These are phyloP conservation scores for Candida ortonii DNA, from an alignment of 805 yeast species.

Conservation along the genomic window DNA sequence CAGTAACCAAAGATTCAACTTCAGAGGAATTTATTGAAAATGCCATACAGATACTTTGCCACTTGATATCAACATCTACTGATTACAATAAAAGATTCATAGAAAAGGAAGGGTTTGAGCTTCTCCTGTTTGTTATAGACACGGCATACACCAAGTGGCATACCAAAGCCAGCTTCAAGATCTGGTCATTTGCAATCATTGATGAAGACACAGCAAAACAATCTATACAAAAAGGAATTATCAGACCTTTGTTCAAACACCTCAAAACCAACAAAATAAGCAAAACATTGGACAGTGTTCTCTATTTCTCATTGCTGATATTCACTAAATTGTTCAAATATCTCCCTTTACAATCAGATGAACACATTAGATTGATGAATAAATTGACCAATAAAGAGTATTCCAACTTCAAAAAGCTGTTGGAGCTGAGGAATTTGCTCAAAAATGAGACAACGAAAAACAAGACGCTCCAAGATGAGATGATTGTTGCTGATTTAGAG, in stretches of 20 bases:
- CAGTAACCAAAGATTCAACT: constrained; percentile 5
- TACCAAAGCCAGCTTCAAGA: constrained; percentile 10
- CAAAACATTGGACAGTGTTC: constrained; percentile 2
- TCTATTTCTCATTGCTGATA: constrained; percentile 7
- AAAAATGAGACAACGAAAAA: constrained; percentile 3
- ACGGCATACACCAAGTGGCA: constrained; percentile 17
- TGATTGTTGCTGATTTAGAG: constrained; percentile 1
- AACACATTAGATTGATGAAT: constrained; percentile 20
- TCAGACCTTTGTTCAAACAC: constrained; percentile 18
- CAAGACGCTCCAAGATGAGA: constrained; percentile 1
- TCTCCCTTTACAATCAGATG: constrained; percentile 19
- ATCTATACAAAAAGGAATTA: constrained; percentile 10
- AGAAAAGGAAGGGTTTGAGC: constrained; percentile 18
- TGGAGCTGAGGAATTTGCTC: constrained; percentile 4
- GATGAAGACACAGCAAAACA: constrained; percentile 6
- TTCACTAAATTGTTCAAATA: constrained; percentile 13
- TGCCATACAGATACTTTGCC: constrained; percentile 11
- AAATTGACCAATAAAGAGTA: constrained; percentile 18
- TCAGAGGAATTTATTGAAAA: constrained; percentile 19
- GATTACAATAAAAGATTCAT: constrained; percentile 5
- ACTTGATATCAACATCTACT: constrained; percentile 7
- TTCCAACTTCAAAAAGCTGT: constrained; percentile 9
- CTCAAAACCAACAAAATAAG: constrained; percentile 6
- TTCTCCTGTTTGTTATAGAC: constrained; percentile 14
- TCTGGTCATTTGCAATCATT: constrained; percentile 6